Base-by-base conservation (phyloP, 768 basidiomycete genomes). In the Rhodosporidiobolus odoratus region DNA sequence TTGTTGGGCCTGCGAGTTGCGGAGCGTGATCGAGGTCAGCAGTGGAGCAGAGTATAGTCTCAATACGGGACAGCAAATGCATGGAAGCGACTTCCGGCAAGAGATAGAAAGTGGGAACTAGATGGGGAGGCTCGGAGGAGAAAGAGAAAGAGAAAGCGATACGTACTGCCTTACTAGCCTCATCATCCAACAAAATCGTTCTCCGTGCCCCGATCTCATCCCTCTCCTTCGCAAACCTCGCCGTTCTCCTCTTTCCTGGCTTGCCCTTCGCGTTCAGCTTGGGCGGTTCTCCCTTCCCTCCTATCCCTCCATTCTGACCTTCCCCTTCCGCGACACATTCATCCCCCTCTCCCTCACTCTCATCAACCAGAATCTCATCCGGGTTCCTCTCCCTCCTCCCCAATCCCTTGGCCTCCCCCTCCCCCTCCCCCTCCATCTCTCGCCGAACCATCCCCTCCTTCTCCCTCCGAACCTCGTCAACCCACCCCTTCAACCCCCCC, bases 151-250 rank as follows among this genome's bases (percentile, higher is more conserved):
- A 38, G 37, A 25, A 41, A 54, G 53, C 16, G 34, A 23, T 23
- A 62, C 66, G 41, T 16, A 68, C 59, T 25, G 53, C 53, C 41
- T 68, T 57, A 35, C 50, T 45, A 34, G 59, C 59, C 43, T 68
- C 66, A 37, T 68, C 66, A 34, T 62, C 59, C 2, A 71, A 47
- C 38, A 50, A 27, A 19, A 59, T 19, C 16, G 41, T 61, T 52
- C 63, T 61, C 62, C 48, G 21, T 27, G 27, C 61, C 25, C 61
- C 53, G 9, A 17, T 23, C 53, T 35, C 32, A 40, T 47, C n/a
- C 41, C n/a, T 16, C 21, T 9, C 41, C 25, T n/a, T 4, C 1
- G 8, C 57, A 7, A 58, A 27, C 38, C 38, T 4, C 37, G 57
- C 57, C 30, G 13, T 25, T 4, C 17, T 12, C 57, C 30, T 58